A percentile compares a stretch with the other conserved stretches of the same genome.
Evolutionary conservation across 139 green algal genomes (phyloP).

Genomic region (Asterochloris erici): DNA sequence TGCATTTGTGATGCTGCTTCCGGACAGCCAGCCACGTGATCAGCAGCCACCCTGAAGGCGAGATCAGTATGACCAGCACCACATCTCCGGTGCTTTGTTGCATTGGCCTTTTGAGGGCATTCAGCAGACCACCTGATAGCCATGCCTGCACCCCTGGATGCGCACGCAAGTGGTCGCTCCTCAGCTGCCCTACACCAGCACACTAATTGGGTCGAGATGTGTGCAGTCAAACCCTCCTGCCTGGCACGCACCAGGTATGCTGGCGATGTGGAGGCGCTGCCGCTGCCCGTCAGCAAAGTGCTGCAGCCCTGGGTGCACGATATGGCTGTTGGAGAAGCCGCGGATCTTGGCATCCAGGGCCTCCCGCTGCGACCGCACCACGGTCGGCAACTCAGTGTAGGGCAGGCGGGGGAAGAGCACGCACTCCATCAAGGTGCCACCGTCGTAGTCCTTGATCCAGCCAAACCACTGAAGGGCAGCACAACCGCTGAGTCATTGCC

Average conservation of each 20-base stretch:
- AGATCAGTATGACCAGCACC: too few species aligned
- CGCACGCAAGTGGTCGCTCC: too few species aligned
- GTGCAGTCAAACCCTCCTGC: too few species aligned
- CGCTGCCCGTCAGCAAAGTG: slow-evolving; percentile 25
- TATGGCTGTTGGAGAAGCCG: slow-evolving; percentile 71
- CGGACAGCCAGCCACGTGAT: too few species aligned
- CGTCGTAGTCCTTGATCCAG: slow-evolving; percentile 99
- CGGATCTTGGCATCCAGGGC: slow-evolving; percentile 63
- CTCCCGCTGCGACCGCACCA: slow-evolving; percentile 50
- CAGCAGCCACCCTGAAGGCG: too few species aligned
- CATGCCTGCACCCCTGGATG: too few species aligned
- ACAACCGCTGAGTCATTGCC: background rate
- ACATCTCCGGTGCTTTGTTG: too few species aligned
- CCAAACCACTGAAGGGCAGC: slow-evolving; percentile 64
- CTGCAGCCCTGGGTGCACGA: slow-evolving; percentile 62
- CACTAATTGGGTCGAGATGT: too few species aligned
- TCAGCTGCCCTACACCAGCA: too few species aligned
- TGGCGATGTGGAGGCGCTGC: slow-evolving; percentile 29
- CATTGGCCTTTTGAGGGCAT: too few species aligned
- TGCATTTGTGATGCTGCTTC: too few species aligned
- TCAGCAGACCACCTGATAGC: too few species aligned
- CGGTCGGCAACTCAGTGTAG: slow-evolving; percentile 56
- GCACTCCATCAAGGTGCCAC: slow-evolving; percentile 98
- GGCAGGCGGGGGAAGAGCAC: slow-evolving; percentile 68
- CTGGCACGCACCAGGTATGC: slow-evolving; percentile 65